Evolutionary conservation across 352 stramenopile genomes (phyloP), one percentile per base, ranked within the genome.

Genomic region (Labyrinthula sp.): DNA sequence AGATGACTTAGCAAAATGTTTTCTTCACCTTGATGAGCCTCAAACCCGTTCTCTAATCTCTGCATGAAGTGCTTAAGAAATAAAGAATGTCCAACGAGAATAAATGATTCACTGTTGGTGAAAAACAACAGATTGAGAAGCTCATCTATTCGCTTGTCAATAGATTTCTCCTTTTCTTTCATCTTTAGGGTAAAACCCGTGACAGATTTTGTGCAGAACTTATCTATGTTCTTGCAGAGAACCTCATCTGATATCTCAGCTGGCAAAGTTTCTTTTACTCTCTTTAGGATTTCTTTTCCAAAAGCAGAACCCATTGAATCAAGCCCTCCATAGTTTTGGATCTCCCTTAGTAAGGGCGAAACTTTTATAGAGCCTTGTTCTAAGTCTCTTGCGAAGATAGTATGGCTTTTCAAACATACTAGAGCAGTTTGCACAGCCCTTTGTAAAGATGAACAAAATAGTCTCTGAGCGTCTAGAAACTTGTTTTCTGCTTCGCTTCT

Each of bases 31-130:
- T 17, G 34, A 9, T 12, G 34, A 0, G 34, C 35, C 33, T 7
- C 28, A 30, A 48, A 49, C 8, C 14, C 41, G 24, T 30, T 40
- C 23, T 28, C 20, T 2, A 52, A 14, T 3, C 15, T 8, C 23
- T 47, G 30, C 14, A 52, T 45, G 21, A 52, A 18, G 5, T 52
- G 43, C 12, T 20, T 12, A 28, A 52, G 43, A 7, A 52, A 50
- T 2, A 52, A 29, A 22, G 43, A 52, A 15, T 52, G 43, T 7
- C 43, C 43, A 9, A 52, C 43, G 3, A 52, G 25, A 9, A 52
- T 33, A 7, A 52, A 12, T 0, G 7, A 33, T 29, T 47, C 35
- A 4, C 31, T 15, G 10, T 28, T 23, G 34, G 15, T 12, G 14
- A 37, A 52, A 0, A 23, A 18, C 5, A 52, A 38, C 0, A 35